phyloP scores from a whole-genome alignment of 441 rosid genomes.

The Euphorbia schlechtendalii region DNA sequence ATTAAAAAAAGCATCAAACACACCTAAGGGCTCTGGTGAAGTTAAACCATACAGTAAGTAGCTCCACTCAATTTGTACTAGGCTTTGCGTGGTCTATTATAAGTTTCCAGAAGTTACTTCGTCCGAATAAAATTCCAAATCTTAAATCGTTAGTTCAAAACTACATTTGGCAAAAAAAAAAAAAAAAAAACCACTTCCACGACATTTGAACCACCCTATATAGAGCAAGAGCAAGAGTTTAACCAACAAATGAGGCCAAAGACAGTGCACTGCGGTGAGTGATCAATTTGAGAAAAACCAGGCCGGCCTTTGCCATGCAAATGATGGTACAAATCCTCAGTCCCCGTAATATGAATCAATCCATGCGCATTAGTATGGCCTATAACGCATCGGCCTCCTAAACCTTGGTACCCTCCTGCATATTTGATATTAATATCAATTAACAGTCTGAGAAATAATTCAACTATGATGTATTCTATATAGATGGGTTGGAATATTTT shows the following conservation, averaged over 20 bases:
- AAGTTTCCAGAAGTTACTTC: background rate
- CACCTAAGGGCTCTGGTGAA: no score
- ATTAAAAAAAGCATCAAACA: no score
- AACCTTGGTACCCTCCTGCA: conserved; percentile 85
- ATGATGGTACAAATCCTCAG: no score
- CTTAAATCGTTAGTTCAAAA: background rate
- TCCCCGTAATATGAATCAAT: background rate
- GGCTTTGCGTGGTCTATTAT: background rate
- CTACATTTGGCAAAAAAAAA: background rate
- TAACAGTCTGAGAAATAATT: no score
- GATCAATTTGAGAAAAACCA: conserved; percentile 5
- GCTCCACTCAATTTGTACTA: no score
- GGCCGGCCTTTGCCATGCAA: conserved; percentile 16
- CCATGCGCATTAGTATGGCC: conserved; percentile 16
- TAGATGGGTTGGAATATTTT: background rate
- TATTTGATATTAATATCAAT: conserved; percentile 11
- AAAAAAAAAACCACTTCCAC: background rate
- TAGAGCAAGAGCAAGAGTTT: background rate
- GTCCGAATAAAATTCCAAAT: background rate
- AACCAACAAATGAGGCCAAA: conserved; percentile 3
- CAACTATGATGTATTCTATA: no score
- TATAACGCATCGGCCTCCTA: conserved; percentile 38
- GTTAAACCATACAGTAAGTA: no score
- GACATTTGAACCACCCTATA: conserved; percentile 8
- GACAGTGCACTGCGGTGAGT: no score